Evolutionary conservation across 2,329 filamentous ascomycete species (phyloP).

Genomic region (Gaeumannomyces tritici): DNA sequence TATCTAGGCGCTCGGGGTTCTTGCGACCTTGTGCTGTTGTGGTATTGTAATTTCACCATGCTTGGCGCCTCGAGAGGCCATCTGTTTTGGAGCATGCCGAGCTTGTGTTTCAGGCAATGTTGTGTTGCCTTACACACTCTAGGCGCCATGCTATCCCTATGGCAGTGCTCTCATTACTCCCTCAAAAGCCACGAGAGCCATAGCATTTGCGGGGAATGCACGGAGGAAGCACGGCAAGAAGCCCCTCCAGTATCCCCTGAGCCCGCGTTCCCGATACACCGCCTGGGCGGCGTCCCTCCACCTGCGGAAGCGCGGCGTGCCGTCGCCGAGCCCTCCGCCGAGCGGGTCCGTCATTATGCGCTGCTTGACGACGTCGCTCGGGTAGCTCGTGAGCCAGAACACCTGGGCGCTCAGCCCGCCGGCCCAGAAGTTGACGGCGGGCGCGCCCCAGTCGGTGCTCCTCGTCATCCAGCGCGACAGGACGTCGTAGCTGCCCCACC

Average conservation of each 20-base stretch:
- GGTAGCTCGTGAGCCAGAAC: conserved; percentile 91
- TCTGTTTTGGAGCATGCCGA: too few relatives aligned
- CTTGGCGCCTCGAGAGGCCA: too few relatives aligned
- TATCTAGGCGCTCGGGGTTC: background rate
- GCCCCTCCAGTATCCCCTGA: conserved; percentile 80
- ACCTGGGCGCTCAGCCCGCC: conserved; percentile 86
- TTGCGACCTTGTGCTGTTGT: too few relatives aligned
- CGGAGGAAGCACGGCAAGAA: conserved; percentile 90
- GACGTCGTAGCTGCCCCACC: conserved; percentile 94
- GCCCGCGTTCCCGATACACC: conserved; percentile 68
- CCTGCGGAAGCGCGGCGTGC: conserved; percentile 54
- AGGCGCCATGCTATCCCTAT: conserved; percentile 11
- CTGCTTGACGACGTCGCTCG: conserved; percentile 90
- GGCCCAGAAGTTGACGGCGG: conserved; percentile 93
- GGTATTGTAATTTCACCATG: background rate
- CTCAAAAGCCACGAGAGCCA: conserved; percentile 89
- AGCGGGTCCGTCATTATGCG: conserved; percentile 93
- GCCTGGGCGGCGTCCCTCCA: conserved; percentile 75
- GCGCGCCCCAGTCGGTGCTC: conserved; percentile 61
- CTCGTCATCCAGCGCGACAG: conserved; percentile 59
- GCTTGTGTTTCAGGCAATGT: background rate
- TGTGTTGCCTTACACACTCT: background rate
- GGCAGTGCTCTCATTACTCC: conserved; percentile 68
- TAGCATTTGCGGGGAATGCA: conserved; percentile 91
- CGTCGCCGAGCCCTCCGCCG: conserved; percentile 58